phyloP scores from a whole-genome alignment of 2,329 filamentous ascomycete species.

The Trichophyton equinum region DNA sequence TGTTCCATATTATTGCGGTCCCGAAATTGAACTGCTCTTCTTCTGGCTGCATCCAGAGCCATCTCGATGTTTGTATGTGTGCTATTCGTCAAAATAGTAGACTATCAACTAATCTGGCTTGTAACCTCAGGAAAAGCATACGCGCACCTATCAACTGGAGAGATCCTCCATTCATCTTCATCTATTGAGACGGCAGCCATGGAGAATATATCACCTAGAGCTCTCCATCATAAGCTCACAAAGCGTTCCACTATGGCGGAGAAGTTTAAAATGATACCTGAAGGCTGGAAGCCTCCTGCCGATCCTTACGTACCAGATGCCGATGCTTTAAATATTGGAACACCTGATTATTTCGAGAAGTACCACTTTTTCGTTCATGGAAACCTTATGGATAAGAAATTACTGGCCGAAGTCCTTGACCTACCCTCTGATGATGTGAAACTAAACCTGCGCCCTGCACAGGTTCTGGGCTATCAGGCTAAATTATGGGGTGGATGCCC shows the following conservation, averaged over 20 bases:
- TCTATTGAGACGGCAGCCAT: too few species aligned
- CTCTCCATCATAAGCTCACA: neutral
- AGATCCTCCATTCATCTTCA: too few species aligned
- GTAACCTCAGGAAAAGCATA: too few species aligned
- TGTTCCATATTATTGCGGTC: too few species aligned
- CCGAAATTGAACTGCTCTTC: too few species aligned
- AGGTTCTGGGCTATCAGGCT: slow-evolving; percentile 17
- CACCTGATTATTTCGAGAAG: slow-evolving; percentile 9
- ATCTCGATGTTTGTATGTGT: too few species aligned
- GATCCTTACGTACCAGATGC: neutral
- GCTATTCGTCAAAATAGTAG: too few species aligned
- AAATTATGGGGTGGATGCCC: slow-evolving; percentile 23
- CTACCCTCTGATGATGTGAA: slow-evolving; percentile 9
- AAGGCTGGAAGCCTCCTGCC: neutral
- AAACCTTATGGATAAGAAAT: slow-evolving; percentile 21
- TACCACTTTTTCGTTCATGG: slow-evolving; percentile 25
- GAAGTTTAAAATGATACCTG: neutral
- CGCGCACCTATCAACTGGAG: too few species aligned
- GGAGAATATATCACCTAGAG: too few species aligned
- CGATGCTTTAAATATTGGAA: neutral
- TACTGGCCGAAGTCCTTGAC: slow-evolving; percentile 17
- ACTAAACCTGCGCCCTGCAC: slow-evolving; percentile 15
- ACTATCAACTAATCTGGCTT: too few species aligned
- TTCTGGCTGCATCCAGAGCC: too few species aligned
- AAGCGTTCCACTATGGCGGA: neutral